These are phyloP conservation scores for Raffaelea ambrosiae DNA, from an alignment of 2,329 filamentous ascomycete species.

Conservation along the genomic window DNA sequence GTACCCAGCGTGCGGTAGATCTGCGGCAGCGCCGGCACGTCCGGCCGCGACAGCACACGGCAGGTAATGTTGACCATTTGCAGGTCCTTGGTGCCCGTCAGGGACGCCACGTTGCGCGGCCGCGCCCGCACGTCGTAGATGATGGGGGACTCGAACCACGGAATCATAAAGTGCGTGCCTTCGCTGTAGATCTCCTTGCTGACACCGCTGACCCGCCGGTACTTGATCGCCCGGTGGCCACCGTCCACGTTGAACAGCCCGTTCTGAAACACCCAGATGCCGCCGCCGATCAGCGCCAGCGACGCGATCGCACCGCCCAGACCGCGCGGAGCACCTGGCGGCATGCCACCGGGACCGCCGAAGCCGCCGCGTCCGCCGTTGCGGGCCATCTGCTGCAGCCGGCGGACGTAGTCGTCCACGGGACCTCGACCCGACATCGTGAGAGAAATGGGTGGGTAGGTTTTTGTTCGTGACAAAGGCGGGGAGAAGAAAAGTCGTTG, in stretches of 20 bases:
- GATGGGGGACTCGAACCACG: slow-evolving; percentile 96
- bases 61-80: slow-evolving; percentile 99
- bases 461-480: background rate
- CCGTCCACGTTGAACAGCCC: slow-evolving; percentile 81
- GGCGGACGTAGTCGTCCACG: slow-evolving; percentile 42
- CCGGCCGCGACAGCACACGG: slow-evolving; percentile 90
- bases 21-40: slow-evolving; percentile 81
- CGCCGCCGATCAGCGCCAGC: slow-evolving; percentile 37
- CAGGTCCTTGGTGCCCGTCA: slow-evolving; percentile 97
- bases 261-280: slow-evolving; percentile 45
- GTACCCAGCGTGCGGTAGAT: slow-evolving; percentile 92
- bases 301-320: slow-evolving; percentile 31
- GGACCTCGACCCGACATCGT: slow-evolving; percentile 28
- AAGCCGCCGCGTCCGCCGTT: slow-evolving; percentile 29
- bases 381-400: slow-evolving; percentile 40
- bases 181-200: slow-evolving; percentile 93
- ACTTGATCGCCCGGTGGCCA: slow-evolving; percentile 98
- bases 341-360: slow-evolving; percentile 30
- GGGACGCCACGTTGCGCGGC: slow-evolving; percentile 90
- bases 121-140: slow-evolving; percentile 97
- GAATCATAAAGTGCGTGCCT: slow-evolving; percentile 90
- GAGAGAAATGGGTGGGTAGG: too few relatives aligned
- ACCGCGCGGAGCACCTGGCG: slow-evolving; percentile 31
- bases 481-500: background rate
- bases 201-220: slow-evolving; percentile 84